Conservation (phyloP, 1,139 yeast species). For the Kazachstania sp. region DNA sequence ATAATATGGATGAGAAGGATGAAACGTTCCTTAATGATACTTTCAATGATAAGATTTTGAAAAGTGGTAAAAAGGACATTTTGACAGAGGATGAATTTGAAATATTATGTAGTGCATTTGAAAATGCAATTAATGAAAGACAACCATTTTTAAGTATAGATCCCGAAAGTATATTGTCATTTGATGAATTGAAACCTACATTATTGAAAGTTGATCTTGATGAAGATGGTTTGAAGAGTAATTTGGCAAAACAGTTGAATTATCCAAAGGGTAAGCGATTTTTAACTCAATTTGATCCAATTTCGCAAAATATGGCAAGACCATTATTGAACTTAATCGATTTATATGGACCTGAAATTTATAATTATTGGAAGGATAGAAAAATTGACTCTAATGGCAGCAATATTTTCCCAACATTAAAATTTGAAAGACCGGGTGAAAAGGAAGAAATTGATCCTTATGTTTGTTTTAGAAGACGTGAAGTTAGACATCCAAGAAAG, state of each 20-base stretch:
- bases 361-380: constrained; percentile 74
- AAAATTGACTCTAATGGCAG: constrained; percentile 66
- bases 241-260: constrained; percentile 22
- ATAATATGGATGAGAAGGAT: constrained; percentile 87
- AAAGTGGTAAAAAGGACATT: constrained; percentile 6
- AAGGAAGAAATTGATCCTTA: constrained; percentile 94
- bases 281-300: constrained; percentile 39
- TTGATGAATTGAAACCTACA: constrained; percentile 55
- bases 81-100: constrained; percentile 84
- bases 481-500: constrained; percentile 89
- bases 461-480: constrained; percentile 92
- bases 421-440: constrained; percentile 81
- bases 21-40: constrained; percentile 48
- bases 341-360: constrained; percentile 57
- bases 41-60: constrained; percentile 33
- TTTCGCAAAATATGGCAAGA: constrained; percentile 33
- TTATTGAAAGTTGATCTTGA: constrained; percentile 30
- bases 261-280: constrained; percentile 14
- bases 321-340: constrained; percentile 48
- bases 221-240: constrained; percentile 19
- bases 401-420: constrained; percentile 62
- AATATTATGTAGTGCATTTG: constrained; percentile 63
- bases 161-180: constrained; percentile 64
- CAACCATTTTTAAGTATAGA: constrained; percentile 88
- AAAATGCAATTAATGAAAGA: constrained; percentile 60